phyloP scores from a whole-genome alignment of 2,329 filamentous ascomycete genomes.

The Cyanodermella asteris region DNA sequence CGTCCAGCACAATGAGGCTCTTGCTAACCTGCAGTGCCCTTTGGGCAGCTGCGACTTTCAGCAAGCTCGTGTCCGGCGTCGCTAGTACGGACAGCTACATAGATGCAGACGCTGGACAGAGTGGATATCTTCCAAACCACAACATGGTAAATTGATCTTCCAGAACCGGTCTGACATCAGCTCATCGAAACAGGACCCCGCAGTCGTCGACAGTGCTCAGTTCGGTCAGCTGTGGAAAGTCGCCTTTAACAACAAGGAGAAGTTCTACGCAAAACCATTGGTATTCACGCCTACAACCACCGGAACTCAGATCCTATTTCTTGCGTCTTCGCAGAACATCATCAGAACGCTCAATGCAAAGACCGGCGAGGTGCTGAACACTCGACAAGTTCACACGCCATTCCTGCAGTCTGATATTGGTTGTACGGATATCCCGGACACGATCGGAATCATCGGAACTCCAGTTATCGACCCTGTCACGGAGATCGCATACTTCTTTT shows the following conservation, averaged over 20 bases:
- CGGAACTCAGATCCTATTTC: constrained; percentile 16
- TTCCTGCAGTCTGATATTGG: constrained; percentile 28
- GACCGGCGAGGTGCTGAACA: constrained; percentile 18
- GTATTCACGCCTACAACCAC: constrained; percentile 20
- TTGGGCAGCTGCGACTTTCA: too few species aligned
- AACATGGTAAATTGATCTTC: too few species aligned
- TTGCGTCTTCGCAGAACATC: constrained; percentile 19
- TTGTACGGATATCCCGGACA: constrained; percentile 27
- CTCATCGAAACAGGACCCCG: too few species aligned
- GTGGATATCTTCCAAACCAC: constrained; percentile 24
- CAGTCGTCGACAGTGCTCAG: constrained; percentile 30
- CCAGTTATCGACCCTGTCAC: constrained; percentile 29
- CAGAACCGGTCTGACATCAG: too few species aligned
- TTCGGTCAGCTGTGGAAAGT: constrained; percentile 22
- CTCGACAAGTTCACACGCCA: constrained; percentile 21
- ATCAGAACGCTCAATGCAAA: constrained; percentile 19
- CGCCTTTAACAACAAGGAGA: constrained; percentile 15
- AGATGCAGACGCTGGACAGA: constrained; percentile 7
- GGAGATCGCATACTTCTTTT: constrained; percentile 26
- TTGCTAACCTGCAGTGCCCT: too few species aligned
- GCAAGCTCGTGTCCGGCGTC: too few species aligned
- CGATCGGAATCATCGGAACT: constrained; percentile 26
- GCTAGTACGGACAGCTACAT: constrained; percentile 5
- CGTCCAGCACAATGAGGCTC: too few species aligned
- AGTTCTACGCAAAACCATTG: constrained; percentile 27